phyloP scores from a whole-genome alignment of 176 grass and related monocot species.

The Zea mays region Zm-B73-REFERENCE-NAM-5.0 NC_050104.1:160411001-160411500 shows the following conservation, averaged over 20 bases:
- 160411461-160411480: slow-evolving; percentile 87
- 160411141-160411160: slow-evolving; percentile 93
- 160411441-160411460: slow-evolving; percentile 93
- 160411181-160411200: slow-evolving; percentile 86
- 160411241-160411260: background rate
- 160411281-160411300: background rate
- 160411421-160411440: slow-evolving; percentile 98
- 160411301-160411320: slow-evolving; percentile 5
- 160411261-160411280: background rate
- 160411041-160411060: slow-evolving; percentile 51
- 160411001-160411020: background rate
- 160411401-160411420: slow-evolving; percentile 94
- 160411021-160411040: background rate
- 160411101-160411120: slow-evolving; percentile 92
- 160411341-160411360: slow-evolving; percentile 9
- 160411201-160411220: slow-evolving; percentile 95
- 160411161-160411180: slow-evolving; percentile 95
- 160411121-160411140: slow-evolving; percentile 92
- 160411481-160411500: slow-evolving; percentile 98
- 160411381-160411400: slow-evolving; percentile 88
- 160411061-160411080: slow-evolving; percentile 96
- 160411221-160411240: background rate
- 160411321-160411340: background rate
- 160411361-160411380: slow-evolving; percentile 96
- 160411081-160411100: slow-evolving; percentile 98